Base-by-base conservation (phyloP, 1,139 yeast genomes). In the Hemisphaericaspora subhashii region DNA sequence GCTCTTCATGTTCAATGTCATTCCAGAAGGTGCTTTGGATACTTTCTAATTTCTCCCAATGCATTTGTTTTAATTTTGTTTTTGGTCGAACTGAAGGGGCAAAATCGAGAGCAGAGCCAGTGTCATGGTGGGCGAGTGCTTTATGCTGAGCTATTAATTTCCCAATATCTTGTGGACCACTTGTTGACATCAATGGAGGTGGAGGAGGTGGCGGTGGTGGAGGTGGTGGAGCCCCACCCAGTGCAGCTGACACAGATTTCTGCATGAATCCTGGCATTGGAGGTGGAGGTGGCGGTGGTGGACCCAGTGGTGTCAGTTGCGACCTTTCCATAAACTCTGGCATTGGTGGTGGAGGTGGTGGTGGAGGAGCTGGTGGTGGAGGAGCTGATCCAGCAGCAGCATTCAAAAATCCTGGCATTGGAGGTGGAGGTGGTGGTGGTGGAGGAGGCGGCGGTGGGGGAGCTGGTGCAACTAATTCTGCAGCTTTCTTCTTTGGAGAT, bases 21-120 rank as follows among this genome's bases (percentile, higher is more conserved):
- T 72, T 72, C 98, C 98, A 92, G 39, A 92, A 78, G 0, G 98
- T 90, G 32, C 81, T 75, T 32, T 81, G 77, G 33, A 87, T 81
- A 44, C 72, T 64, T 22, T 81, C 83, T 33, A 92, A 70, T 55
- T 80, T 86, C 50, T 90, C 96, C 98, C 98, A 92, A 57, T 92
- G 98, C 73, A 92, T 83, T 55, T 90, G 98, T 58, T 90, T 92
- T 52, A 92, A 70, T 47, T 81, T 83, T 13, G 77, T 66, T 40
- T 75, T 75, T 4, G 94, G 86, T 39, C 83, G 68, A 12, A 68
- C 60, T 20, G 55, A 40, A 6, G 47, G 40, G 1, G 37, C 31
- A 11, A 24, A 16, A 12, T 37, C 39, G 3, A 31, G 29, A n/a
- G 12, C 25, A 12, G 25, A 20, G 3, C 11, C n/a, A 2, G 25